Conservation (phyloP, 2,329 filamentous ascomycete species). For the Penicillium sp. region DNA sequence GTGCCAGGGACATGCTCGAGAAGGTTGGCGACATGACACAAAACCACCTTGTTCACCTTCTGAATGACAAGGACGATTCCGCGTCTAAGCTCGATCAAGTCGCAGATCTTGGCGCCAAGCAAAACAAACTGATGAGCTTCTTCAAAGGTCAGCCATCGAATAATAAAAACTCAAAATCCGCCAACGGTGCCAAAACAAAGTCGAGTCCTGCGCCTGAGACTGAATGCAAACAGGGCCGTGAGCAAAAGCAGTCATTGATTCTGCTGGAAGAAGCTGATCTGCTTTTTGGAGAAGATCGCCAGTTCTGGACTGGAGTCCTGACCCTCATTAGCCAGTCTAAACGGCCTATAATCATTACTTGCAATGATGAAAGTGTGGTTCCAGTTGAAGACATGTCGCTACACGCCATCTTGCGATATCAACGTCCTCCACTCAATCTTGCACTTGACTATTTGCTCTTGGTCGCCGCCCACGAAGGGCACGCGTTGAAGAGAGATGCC, state of each 20-base stretch:
- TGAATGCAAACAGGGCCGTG: constrained; percentile 44
- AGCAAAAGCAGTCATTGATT: constrained; percentile 92
- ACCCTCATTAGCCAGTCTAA: constrained; percentile 82
- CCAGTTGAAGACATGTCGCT: constrained; percentile 76
- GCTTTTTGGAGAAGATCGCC: constrained; percentile 92
- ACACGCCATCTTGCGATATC: constrained; percentile 82
- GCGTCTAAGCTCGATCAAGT: constrained; percentile 32
- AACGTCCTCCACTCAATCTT: constrained; percentile 67
- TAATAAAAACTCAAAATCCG: constrained; percentile 26
- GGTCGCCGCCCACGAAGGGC: constrained; percentile 86
- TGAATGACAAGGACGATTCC: constrained; percentile 38
- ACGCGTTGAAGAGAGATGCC: constrained; percentile 72
- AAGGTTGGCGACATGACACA: constrained; percentile 95
- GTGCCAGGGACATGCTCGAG: constrained; percentile 87
- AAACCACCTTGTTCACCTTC: constrained; percentile 81
- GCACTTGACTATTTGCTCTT: constrained; percentile 81
- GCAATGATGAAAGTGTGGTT: constrained; percentile 86
- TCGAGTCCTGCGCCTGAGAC: constrained; percentile 32
- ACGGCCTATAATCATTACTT: constrained; percentile 92
- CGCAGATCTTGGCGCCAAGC: constrained; percentile 72
- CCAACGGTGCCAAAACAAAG: constrained; percentile 26
- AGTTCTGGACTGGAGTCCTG: constrained; percentile 87
- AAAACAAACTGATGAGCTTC: constrained; percentile 80
- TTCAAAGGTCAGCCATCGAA: constrained; percentile 66
- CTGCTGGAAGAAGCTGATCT: constrained; percentile 92